A percentile compares a stretch with the other conserved stretches of the same genome.
Conservation (phyloP, 192 early-diverging fungal genomes). For the Gorgonomyces haynaldii region DNA sequence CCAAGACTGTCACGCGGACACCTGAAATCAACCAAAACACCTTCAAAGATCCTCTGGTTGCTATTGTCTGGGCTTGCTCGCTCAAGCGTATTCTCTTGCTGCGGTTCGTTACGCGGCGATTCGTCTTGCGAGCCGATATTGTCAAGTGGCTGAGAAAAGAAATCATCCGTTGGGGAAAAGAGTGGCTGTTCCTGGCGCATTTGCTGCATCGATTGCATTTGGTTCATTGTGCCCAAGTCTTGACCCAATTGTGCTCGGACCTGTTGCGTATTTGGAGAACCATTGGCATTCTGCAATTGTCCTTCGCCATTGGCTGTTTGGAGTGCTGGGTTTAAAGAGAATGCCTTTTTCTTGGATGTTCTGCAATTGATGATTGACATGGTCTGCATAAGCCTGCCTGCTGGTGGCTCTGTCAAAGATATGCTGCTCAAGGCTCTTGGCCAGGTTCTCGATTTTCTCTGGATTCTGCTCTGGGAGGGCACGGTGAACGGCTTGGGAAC, state of each 20-base stretch:
- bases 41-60: background rate
- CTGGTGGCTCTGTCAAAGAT: slow-evolving; percentile 6
- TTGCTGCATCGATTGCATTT: background rate
- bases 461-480: slow-evolving; percentile 6
- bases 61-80: background rate
- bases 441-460: slow-evolving; percentile 5
- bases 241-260: background rate
- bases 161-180: no score
- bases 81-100: background rate
- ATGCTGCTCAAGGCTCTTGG: slow-evolving; percentile 5
- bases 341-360: background rate
- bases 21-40: background rate
- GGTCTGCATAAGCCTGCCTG: background rate
- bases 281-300: background rate
- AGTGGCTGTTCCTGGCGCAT: background rate
- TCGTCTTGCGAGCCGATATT: no score
- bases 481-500: slow-evolving; percentile 2
- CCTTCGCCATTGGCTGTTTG: background rate
- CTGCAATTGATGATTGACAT: background rate
- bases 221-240: no score
- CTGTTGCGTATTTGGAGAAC: background rate
- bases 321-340: background rate
- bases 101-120: no score
- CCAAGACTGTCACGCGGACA: slow-evolving; percentile 3
- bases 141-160: no score